Conservation (phyloP, 2,329 filamentous ascomycete species). For the Cadophora gregata region DNA sequence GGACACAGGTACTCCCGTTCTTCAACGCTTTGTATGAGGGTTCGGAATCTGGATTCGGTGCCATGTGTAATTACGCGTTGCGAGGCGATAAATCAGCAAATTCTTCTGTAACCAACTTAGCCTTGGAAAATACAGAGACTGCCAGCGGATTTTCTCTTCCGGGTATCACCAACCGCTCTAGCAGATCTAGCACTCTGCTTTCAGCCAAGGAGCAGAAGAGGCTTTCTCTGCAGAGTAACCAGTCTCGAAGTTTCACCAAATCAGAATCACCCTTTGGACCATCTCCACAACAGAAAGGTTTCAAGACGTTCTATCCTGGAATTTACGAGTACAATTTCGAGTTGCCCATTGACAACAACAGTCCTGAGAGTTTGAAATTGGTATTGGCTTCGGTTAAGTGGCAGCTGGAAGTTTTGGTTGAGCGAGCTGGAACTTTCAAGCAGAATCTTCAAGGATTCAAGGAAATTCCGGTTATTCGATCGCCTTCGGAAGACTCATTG, state of each 20-base stretch:
- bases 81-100: conserved; percentile 39
- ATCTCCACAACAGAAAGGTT: conserved; percentile 67
- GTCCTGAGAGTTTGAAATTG: conserved; percentile 74
- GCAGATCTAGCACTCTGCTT: conserved; percentile 37
- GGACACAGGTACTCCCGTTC: conserved; percentile 89
- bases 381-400: conserved; percentile 75
- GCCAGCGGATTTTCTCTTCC: conserved; percentile 37
- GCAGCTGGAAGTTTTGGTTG: conserved; percentile 70
- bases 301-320: conserved; percentile 66
- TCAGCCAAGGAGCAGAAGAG: conserved; percentile 52
- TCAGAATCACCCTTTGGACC: conserved; percentile 61
- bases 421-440: conserved; percentile 73
- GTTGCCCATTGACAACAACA: conserved; percentile 77
- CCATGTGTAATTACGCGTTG: conserved; percentile 62
- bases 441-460: conserved; percentile 70
- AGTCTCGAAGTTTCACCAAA: conserved; percentile 72
- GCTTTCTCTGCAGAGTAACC: conserved; percentile 66
- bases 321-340: conserved; percentile 69
- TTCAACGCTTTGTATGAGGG: conserved; percentile 78
- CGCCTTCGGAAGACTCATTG: conserved; percentile 71
- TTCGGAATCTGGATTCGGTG: conserved; percentile 65
- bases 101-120: conserved; percentile 39
- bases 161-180: conserved; percentile 35
- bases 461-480: conserved; percentile 71
- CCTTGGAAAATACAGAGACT: conserved; percentile 9